Evolutionary conservation across 106 monocot species (phyloP), one percentile per base, ranked within the genome.

Genomic region (Vanilla planifolia): DNA sequence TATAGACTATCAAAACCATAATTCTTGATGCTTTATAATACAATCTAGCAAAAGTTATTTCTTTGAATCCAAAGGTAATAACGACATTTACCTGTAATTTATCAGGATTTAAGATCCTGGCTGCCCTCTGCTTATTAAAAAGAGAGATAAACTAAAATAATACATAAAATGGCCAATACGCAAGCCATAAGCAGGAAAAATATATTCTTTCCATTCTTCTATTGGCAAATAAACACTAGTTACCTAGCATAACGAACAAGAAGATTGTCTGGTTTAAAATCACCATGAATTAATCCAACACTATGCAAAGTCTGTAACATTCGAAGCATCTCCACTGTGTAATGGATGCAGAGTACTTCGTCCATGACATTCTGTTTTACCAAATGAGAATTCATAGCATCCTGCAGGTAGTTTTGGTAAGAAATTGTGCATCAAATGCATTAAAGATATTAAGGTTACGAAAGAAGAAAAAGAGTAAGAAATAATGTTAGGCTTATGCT

Each of bases 241-340:
- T 88, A 95, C 95, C 89, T 81, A 14, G 86, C 61, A 74, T 90
- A 90, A 43, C 90, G 86, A 40, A 86, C 67, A 33, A 95, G 86
- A 35, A 95, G 63, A 72, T 95, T 95, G 62, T 95, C 89, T 59
- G 95, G 95, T 67, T 95, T 95, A 56, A 95, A 90, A 79, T 95
- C 95, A 61, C 95, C 95, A 76, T 95, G 95, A 28, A 95, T 84
- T 43, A 95, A 73, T 19, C 84, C 89, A 74, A 53, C 83, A 61
- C 65, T 68, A 65, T 95, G 95, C 66, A 95, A 51, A 51, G 65
- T 69, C 68, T 96, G 90, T 29, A 96, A 58, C 63, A 96, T 96
- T 36, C 71, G 73, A 61, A 96, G 65, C 86, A 96, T 84, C 64
- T 96, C 86, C 51, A 90, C 74, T 9, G 95, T 87, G 68, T 96